Evolutionary conservation across 106 monocot species (phyloP), one percentile per base, ranked within the genome.

Genomic region (Acorus calamus): DNA sequence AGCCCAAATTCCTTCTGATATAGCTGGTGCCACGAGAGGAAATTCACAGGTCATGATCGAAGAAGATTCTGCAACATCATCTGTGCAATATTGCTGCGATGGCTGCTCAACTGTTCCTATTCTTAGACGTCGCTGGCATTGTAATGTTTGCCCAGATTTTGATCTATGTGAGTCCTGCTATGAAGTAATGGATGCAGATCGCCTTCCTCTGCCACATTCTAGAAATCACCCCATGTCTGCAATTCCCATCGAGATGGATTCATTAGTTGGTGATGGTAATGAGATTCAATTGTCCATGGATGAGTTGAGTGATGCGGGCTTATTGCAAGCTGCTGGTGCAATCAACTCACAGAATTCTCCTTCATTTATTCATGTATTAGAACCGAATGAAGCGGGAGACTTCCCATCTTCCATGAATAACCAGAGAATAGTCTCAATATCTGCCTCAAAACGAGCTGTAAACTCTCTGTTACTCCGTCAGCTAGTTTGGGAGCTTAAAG

Each of bases 71-170:
- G 56, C 74, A 54, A 78, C 85, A 47, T 88, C 92, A 42, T 92
- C 92, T 12, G 98, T 98, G 52, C 98, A 98, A 69, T 98, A 98
- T 62, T 92, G 84, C 52, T 98, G 98, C 75, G 98, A 98, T 85
- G 98, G 98, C n/a, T 98, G 98, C 68, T 98, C 98, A 61, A 85
- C 98, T 52, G 98, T 98, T 63, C 98, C 98, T 75, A 98, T 98
- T 62, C 77, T 92, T 69, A 52, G 98, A 7, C 88, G 78, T 8
- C 51, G 98, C 59, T 98, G 98, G 98, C 98, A 98, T 70, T 98
- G 98, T 65, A 88, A 79, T 67, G 67, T 98, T 11, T 98, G 98
- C 60, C 98, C 98, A 59, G 98, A 98, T 62, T 98, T 98, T 74
- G 98, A 98, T 68, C 60, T 98, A 57, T 98, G 98, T 69, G 98